Conservation (phyloP, 306 rosid species). For the Glycine tomentella region DNA sequence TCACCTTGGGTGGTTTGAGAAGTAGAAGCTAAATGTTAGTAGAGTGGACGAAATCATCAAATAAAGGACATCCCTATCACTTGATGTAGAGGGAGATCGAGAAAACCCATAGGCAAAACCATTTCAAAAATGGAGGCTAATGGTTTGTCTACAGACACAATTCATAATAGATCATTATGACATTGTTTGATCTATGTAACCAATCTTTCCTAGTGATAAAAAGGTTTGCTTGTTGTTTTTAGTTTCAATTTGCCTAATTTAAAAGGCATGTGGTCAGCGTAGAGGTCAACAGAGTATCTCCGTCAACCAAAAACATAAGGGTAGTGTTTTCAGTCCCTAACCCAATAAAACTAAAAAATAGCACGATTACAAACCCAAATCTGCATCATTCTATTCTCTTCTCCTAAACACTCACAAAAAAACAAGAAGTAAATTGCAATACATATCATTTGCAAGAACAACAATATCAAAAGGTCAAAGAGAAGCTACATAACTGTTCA, state of each 20-base stretch:
- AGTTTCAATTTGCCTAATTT: no score
- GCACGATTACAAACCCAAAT: slow-evolving; percentile 18
- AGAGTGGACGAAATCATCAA: background rate
- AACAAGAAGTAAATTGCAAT: background rate
- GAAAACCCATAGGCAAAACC: background rate
- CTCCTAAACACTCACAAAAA: slow-evolving; percentile 11
- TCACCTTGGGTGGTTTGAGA: no score
- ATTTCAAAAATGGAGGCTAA: no score
- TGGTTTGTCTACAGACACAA: no score
- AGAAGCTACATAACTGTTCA: background rate
- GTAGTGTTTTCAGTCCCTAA: background rate
- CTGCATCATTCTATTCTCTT: background rate
- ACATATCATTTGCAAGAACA: background rate
- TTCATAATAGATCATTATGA: no score
- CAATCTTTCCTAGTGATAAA: no score
- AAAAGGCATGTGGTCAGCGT: no score
- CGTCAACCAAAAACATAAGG: no score
- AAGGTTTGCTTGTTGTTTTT: no score
- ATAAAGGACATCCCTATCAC: background rate
- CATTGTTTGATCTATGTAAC: no score
- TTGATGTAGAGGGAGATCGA: background rate
- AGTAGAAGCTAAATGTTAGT: background rate
- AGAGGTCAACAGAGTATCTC: no score
- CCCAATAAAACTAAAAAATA: background rate
- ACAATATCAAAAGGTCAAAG: background rate